phyloP scores from a whole-genome alignment of 2,329 filamentous ascomycete species.

The Diaporthe destruens region DNA sequence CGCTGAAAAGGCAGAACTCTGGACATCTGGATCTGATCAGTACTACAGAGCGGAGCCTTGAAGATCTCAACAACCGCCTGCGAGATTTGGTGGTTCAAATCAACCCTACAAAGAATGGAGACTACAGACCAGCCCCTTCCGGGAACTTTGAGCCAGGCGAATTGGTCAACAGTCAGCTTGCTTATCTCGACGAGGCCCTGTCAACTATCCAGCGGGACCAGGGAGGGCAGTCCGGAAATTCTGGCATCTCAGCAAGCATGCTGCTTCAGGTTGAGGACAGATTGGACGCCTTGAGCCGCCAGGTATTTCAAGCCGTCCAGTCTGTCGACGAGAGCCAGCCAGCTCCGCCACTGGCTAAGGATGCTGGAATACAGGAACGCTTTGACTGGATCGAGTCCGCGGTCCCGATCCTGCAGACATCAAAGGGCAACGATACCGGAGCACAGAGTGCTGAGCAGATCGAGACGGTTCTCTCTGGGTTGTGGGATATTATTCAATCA shows the following conservation, averaged over 20 bases:
- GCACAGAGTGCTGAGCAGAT: constrained; percentile 65
- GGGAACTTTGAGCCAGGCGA: constrained; percentile 58
- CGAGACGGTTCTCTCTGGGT: constrained; percentile 63
- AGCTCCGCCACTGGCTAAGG: constrained; percentile 69
- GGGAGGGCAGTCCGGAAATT: constrained; percentile 51
- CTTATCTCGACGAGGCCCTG: constrained; percentile 78
- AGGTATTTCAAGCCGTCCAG: constrained; percentile 71
- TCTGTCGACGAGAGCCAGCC: constrained; percentile 62
- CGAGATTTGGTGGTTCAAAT: constrained; percentile 46
- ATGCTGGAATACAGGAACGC: constrained; percentile 74
- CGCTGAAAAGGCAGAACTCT: constrained; percentile 51
- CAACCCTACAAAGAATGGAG: constrained; percentile 67
- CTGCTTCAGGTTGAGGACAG: constrained; percentile 63
- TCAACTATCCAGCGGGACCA: constrained; percentile 71
- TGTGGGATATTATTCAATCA: constrained; percentile 71
- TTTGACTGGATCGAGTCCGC: constrained; percentile 76
- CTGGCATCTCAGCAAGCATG: constrained; percentile 44
- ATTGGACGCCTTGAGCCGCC: constrained; percentile 73
- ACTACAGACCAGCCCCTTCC: constrained; percentile 59
- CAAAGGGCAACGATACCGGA: constrained; percentile 54
- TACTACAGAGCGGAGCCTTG: constrained; percentile 74
- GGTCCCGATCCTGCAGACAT: constrained; percentile 62
- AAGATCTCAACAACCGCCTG: constrained; percentile 68
- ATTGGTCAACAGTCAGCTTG: constrained; percentile 69
- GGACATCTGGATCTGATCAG: constrained; percentile 65